phyloP scores from a whole-genome alignment of 306 rosid genomes.

The Senna siamea region DNA sequence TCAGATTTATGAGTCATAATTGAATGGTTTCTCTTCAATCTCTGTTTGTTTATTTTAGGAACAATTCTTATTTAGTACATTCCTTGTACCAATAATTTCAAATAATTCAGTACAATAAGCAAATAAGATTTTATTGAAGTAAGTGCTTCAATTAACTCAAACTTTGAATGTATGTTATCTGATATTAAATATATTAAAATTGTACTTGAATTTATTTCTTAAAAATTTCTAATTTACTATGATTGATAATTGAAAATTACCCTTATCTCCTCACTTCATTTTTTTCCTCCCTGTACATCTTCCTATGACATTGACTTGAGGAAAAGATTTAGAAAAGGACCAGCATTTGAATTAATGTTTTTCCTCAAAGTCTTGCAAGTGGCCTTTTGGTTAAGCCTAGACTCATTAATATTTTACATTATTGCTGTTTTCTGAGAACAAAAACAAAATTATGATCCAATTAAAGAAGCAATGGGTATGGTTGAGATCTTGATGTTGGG shows the following conservation, averaged over 20 bases:
- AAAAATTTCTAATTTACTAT: neutral
- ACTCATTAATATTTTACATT: neutral
- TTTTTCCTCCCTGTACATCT: neutral
- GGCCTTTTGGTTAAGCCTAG: constrained; percentile 9
- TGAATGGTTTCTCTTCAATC: no score
- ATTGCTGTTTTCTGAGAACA: neutral
- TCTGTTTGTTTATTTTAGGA: neutral
- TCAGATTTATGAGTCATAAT: neutral
- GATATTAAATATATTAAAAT: no score
- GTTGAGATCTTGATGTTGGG: constrained; percentile 7
- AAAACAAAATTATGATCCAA: neutral
- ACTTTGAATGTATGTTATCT: no score
- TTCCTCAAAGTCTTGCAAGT: constrained; percentile 10
- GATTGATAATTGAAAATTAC: neutral
- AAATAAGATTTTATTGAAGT: no score
- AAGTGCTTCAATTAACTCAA: no score
- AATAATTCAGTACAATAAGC: no score
- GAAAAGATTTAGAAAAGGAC: neutral
- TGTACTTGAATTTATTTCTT: no score
- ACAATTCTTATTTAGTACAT: neutral
- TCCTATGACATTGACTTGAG: constrained; percentile 27
- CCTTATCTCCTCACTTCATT: neutral
- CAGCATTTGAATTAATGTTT: constrained; percentile 21
- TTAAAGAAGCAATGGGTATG: no score
- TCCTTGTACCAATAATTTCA: neutral